Evolutionary conservation across 441 rosid genomes (phyloP), one percentile per base, ranked within the genome.

Genomic region (Daphne laureola): DNA sequence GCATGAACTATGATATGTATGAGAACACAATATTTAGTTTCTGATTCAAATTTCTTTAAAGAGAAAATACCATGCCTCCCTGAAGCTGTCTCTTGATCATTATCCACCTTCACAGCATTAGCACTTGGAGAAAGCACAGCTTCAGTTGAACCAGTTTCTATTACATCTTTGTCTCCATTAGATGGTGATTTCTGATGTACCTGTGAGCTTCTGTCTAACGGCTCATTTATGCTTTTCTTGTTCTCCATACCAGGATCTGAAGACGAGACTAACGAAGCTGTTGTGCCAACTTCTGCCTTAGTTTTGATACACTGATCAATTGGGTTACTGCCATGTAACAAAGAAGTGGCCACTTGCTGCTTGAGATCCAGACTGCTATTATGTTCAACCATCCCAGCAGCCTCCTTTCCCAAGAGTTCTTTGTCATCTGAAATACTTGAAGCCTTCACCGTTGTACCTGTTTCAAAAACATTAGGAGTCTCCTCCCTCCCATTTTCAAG

Each of bases 401-500:
- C 47, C 55, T 71, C 72, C 21, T 38, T 42, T 27, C 61, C 77
- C 55, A 38, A 53, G 9, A 51, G 48, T 50, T 50, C 64, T 43
- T 43, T 64, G 40, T 46, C 14, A 16, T 54, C 62, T 42, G 58
- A 14, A 47, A 60, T 64, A 60, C 59, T 69, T 4, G 63, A 43
- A 23, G 58, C 57, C 47, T 58, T 67, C 26, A 62, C 74, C 42
- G 25, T 67, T 23, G 40, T 47, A 26, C 46, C 47, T 17, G 67
- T 25, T 35, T 63, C 12, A 5, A 57, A 46, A 46, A 45, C 43
- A 8, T 66, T 52, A 38, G 65, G 15, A 40, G 35, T 55, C 57
- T 71, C 78, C 40, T 73, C 63, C 5, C 66, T 78, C 44, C 59
- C 76, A 58, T 64, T 62, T 54, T 64, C 78, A n/a, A 42, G 54